Evolutionary conservation across 768 basidiomycete species (phyloP).

Genomic region (Serendipita sp.): DNA sequence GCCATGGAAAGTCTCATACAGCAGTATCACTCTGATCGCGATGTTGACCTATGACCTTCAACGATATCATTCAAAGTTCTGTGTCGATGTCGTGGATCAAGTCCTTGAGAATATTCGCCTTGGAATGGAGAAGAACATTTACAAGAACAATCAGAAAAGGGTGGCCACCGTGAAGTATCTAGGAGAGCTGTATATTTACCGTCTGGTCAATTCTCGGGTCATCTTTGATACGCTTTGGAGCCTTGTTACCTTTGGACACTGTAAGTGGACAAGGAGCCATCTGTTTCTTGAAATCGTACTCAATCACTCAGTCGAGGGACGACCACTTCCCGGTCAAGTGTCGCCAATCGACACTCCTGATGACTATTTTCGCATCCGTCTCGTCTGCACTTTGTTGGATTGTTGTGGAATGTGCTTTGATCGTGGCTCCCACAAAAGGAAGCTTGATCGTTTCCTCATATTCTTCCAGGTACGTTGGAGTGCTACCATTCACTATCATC

Average conservation of each 20-base stretch:
- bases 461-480: conserved; percentile 67
- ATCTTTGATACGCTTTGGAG: conserved; percentile 93
- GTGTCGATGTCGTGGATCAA: conserved; percentile 80
- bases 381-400: conserved; percentile 85
- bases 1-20: conserved; percentile 93
- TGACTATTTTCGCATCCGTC: conserved; percentile 87
- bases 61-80: conserved; percentile 81
- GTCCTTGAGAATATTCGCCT: conserved; percentile 83
- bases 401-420: conserved; percentile 98
- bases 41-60: conserved; percentile 93
- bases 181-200: conserved; percentile 94
- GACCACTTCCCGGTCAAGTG: conserved; percentile 63
- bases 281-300: background rate
- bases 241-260: conserved; percentile 86
- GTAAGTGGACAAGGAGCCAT: conserved; percentile 34
- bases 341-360: conserved; percentile 80
- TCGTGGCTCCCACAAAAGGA: conserved; percentile 79
- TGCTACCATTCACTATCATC: background rate
- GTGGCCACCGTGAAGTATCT: conserved; percentile 88
- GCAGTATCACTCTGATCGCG: conserved; percentile 75
- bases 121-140: conserved; percentile 86
- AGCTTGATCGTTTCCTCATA: conserved; percentile 78
- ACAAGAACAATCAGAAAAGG: conserved; percentile 87
- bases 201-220: conserved; percentile 73
- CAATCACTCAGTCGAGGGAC: conserved; percentile 54